Conservation (phyloP, 805 yeast genomes). For the Kazachstania bromeliacearum region DNA sequence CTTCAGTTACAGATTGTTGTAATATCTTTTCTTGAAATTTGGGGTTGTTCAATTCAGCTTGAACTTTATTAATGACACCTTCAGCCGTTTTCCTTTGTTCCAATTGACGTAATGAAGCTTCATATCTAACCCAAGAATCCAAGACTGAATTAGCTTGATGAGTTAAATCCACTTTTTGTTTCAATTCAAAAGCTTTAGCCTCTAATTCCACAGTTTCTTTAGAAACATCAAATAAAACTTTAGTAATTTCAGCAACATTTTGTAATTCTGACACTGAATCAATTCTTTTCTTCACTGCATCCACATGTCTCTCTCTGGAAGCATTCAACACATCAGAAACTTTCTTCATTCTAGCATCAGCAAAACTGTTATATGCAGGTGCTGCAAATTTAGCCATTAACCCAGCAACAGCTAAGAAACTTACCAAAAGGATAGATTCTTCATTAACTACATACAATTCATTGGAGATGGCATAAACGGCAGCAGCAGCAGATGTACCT, state of each 20-base stretch:
- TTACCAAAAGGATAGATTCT: constrained; percentile 76
- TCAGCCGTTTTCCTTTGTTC: constrained; percentile 90
- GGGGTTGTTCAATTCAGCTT: constrained; percentile 72
- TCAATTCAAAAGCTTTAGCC: constrained; percentile 86
- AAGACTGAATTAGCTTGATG: constrained; percentile 87
- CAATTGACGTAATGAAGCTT: constrained; percentile 88
- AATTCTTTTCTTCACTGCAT: constrained; percentile 89
- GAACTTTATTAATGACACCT: constrained; percentile 79
- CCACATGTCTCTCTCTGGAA: constrained; percentile 83
- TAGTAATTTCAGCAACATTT: constrained; percentile 86
- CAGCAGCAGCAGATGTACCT: constrained; percentile 92
- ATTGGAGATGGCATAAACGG: constrained; percentile 87
- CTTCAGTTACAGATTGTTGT: constrained; percentile 83
- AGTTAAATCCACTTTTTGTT: constrained; percentile 83
- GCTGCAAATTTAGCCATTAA: constrained; percentile 80
- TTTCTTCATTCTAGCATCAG: constrained; percentile 73
- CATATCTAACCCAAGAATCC: constrained; percentile 99
- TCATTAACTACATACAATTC: constrained; percentile 89
- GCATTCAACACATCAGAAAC: constrained; percentile 74
- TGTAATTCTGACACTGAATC: constrained; percentile 78
- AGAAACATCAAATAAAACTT: constrained; percentile 84
- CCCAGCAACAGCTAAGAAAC: constrained; percentile 69
- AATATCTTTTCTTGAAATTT: constrained; percentile 91
- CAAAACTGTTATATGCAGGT: constrained; percentile 92
- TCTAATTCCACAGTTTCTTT: constrained; percentile 95